These are phyloP conservation scores for Chrysoporthe puriensis DNA, from an alignment of 2,329 filamentous ascomycete species.

Conservation along the genomic window DNA sequence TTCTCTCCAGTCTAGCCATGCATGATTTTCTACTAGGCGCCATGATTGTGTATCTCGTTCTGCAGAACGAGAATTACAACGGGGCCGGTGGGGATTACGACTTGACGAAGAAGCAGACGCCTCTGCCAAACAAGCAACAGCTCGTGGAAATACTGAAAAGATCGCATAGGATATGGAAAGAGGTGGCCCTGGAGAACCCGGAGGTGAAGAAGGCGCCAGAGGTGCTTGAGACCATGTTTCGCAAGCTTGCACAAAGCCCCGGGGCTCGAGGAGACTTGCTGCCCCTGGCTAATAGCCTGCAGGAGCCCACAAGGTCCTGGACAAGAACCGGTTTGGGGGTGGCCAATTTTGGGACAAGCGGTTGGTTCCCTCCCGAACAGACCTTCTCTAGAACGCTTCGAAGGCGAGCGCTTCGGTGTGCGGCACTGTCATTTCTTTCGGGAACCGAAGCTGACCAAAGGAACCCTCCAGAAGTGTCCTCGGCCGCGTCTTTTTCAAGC, in stretches of 20 bases:
- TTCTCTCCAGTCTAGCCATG: constrained; percentile 58
- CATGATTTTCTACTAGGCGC: constrained; percentile 66
- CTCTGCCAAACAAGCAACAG: constrained; percentile 42
- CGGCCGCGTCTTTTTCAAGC: background rate
- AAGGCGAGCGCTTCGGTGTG: background rate
- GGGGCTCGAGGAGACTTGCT: constrained; percentile 10
- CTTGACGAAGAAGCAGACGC: constrained; percentile 41
- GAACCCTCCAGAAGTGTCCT: background rate
- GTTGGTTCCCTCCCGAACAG: constrained; percentile 9
- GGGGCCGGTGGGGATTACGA: constrained; percentile 40
- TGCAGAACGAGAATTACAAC: constrained; percentile 48
- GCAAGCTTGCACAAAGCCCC: constrained; percentile 38
- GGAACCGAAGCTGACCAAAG: background rate
- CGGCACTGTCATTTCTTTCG: too few relatives aligned
- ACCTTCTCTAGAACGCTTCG: background rate
- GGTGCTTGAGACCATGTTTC: constrained; percentile 50
- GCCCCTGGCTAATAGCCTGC: background rate
- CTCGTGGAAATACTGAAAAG: constrained; percentile 46
- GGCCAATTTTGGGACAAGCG: constrained; percentile 10
- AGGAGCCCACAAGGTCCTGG: background rate
- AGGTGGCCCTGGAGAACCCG: constrained; percentile 41
- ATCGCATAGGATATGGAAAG: constrained; percentile 50
- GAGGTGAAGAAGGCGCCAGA: constrained; percentile 52
- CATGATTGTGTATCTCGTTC: constrained; percentile 61
- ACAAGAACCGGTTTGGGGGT: background rate